Percentiles rank a stretch among this genome's conserved stretches.
Conservation (phyloP, 768 basidiomycete species). For the Suillus cothurnatus region DNA sequence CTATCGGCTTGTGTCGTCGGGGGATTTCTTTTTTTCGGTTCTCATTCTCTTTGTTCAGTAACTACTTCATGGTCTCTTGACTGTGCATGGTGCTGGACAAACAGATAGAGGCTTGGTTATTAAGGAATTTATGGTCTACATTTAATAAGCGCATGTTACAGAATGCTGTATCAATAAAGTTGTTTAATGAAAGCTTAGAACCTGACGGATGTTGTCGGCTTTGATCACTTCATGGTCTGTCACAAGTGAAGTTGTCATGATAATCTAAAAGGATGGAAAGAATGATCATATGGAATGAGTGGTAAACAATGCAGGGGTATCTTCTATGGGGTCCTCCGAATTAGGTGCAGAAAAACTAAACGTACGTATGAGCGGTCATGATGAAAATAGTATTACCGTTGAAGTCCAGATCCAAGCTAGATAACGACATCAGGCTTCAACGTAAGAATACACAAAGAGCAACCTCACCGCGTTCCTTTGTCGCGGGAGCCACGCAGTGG, state of each 20-base stretch:
- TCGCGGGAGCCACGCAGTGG: constrained; percentile 70
- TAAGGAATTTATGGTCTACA: too few relatives aligned
- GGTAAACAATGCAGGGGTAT: constrained; percentile 7
- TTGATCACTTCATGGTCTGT: too few relatives aligned
- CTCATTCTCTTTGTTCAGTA: constrained; percentile 41
- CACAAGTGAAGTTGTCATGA: too few relatives aligned
- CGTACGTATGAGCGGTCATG: neutral
- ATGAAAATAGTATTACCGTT: constrained; percentile 18
- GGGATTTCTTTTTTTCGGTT: constrained; percentile 41
- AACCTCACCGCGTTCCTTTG: constrained; percentile 53
- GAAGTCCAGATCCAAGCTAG: constrained; percentile 33
- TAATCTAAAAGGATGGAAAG: too few relatives aligned
- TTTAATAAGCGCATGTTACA: too few relatives aligned
- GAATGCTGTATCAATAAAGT: too few relatives aligned
- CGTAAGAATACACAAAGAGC: neutral
- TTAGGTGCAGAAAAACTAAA: constrained; percentile 2
- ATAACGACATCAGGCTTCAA: neutral
- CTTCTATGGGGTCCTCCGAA: constrained; percentile 10
- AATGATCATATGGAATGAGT: too few relatives aligned
- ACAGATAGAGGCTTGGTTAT: neutral
- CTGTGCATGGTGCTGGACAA: constrained; percentile 38
- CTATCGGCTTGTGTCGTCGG: constrained; percentile 60
- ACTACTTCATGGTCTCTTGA: constrained; percentile 56
- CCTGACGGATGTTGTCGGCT: too few relatives aligned
- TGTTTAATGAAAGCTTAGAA: too few relatives aligned